Evolutionary conservation across 2,329 filamentous ascomycete genomes (phyloP), one percentile per base, ranked within the genome.

Genomic region (Metarhizium guizhouense): DNA sequence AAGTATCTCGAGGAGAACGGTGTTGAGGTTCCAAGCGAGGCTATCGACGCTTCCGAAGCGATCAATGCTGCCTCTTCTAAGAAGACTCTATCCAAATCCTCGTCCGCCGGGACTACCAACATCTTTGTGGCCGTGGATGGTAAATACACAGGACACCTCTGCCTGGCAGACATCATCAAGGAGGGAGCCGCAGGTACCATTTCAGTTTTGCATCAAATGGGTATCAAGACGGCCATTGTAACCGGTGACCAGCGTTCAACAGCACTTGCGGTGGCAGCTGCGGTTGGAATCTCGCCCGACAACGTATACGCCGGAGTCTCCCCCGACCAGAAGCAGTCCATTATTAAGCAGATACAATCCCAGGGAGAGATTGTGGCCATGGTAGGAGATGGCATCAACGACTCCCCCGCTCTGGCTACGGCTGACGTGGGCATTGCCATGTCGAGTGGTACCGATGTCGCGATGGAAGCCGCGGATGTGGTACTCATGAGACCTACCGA

Each of bases 341-440:
- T 97, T 62, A 80, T 99, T 63, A 82, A 84, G 52, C 76, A 86
- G 54, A 80, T 97, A 18, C 90, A 96, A 72, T 76, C 78, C 0
- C 71, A 78, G 52, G 90, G 90, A 58, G 82, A 91, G 63, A 77
- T 87, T 52, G 90, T 97, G 30, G 94, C 90, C 62, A 99, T 99
- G 94, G 92, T 97, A 14, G 92, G 94, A 53, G 94, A 99, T 70
- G 94, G 94, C 47, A 96, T 99, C 80, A 99, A 99, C 72, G 94
- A 99, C 74, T 96, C 91, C 0, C 94, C 94, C 0, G 94, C 94
- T 0, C 83, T 99, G 11, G 94, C 91, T 0, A 95, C 91, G 0
- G 92, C 94, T 11, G 86, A 95, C 63, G 85, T 97, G 32, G 94
- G 94, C 60, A 96, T 99, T 62, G 92, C 92, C 56, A 90, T 99